Evolutionary conservation across 441 rosid genomes (phyloP).

Genomic region (Mallotus japonicus): DNA sequence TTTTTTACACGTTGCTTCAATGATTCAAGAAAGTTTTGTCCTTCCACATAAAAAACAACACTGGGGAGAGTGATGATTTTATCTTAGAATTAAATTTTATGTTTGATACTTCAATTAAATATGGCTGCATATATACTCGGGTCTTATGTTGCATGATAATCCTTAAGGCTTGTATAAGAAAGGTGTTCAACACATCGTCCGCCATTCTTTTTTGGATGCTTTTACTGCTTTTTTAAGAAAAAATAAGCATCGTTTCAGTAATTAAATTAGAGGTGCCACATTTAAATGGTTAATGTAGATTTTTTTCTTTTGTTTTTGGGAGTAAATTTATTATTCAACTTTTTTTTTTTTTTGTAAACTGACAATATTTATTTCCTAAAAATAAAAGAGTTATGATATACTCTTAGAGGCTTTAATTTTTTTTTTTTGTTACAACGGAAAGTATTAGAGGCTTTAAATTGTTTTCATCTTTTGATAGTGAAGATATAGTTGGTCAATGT

Average conservation of each 20-base stretch:
- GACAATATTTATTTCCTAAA: no score
- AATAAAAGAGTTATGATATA: neutral
- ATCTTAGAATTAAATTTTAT: neutral
- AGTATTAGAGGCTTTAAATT: neutral
- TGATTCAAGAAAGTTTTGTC: conserved; percentile 17
- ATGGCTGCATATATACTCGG: neutral
- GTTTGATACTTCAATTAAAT: neutral
- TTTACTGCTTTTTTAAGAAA: neutral
- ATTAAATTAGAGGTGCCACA: neutral
- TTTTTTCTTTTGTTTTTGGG: neutral
- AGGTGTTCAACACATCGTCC: neutral
- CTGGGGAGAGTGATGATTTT: neutral
- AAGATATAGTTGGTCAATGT: neutral
- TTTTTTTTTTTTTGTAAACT: neutral
- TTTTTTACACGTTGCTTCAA: conserved; percentile 17
- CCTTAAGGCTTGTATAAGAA: conserved; percentile 6
- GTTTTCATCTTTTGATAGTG: neutral
- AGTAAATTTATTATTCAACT: neutral
- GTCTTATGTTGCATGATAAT: conserved; percentile 3
- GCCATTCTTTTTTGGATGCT: neutral
- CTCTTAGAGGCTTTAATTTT: neutral
- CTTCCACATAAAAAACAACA: conserved; percentile 1
- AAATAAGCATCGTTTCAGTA: neutral
- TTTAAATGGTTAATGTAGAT: neutral
- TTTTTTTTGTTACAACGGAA: no score